Conservation (phyloP, 768 basidiomycete species). For the Boletus coccyginus region DNA sequence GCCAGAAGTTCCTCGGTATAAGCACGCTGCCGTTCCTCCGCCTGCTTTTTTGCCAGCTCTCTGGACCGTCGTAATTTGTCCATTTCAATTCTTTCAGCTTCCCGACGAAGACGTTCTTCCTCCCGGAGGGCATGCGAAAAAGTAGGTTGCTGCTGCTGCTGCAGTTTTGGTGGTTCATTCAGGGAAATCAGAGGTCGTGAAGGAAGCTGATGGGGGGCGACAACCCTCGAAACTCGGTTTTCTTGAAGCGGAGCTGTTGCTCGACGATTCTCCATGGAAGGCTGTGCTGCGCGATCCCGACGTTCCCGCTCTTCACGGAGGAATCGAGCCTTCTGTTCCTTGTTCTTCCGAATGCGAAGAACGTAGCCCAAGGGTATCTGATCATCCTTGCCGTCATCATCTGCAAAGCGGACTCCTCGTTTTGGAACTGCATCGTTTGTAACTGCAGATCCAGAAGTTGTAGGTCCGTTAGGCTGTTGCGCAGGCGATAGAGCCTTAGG, state of each 20-base stretch:
- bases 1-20: slow-evolving; percentile 62
- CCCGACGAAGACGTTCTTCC: slow-evolving; percentile 44
- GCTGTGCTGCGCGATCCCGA: slow-evolving; percentile 39
- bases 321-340: slow-evolving; percentile 69
- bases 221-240: slow-evolving; percentile 13
- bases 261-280: slow-evolving; percentile 32
- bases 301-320: slow-evolving; percentile 57
- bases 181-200: slow-evolving; percentile 15
- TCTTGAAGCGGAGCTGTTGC: slow-evolving; percentile 6
- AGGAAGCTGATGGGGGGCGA: slow-evolving; percentile 14
- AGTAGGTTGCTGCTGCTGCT: not conserved
- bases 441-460: slow-evolving; percentile 9
- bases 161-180: slow-evolving; percentile 8
- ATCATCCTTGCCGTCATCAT: slow-evolving; percentile 63
- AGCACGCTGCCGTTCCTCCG: slow-evolving; percentile 52
- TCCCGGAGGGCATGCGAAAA: slow-evolving; percentile 30
- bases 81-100: slow-evolving; percentile 45
- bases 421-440: slow-evolving; percentile 19
- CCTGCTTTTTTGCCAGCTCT: slow-evolving; percentile 30
- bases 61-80: slow-evolving; percentile 49
- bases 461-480: not conserved
- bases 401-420: slow-evolving; percentile 64
- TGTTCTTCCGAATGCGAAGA: slow-evolving; percentile 68
- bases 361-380: slow-evolving; percentile 65
- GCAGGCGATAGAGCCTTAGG: not conserved